Conservation (phyloP, 192 early-diverging fungal genomes). For the Coemansia sp. region DNA sequence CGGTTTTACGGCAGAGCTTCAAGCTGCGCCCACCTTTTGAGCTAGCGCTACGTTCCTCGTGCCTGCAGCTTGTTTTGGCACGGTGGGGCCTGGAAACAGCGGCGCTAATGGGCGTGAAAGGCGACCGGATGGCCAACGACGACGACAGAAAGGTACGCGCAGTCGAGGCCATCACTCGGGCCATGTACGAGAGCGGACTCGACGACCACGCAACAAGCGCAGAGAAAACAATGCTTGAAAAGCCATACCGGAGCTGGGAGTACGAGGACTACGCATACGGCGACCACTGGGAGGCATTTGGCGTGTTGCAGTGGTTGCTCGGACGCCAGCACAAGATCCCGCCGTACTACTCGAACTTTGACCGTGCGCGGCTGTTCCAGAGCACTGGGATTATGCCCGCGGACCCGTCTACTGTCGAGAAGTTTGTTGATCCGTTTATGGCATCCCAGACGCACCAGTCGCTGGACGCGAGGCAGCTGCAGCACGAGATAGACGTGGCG, state of each 20-base stretch:
- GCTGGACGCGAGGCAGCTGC: slow-evolving; percentile 27
- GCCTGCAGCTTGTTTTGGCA: slow-evolving; percentile 60
- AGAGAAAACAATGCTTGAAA: slow-evolving; percentile 55
- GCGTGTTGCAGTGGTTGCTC: slow-evolving; percentile 58
- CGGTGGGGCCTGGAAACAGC: slow-evolving; percentile 65
- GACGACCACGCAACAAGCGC: slow-evolving; percentile 36
- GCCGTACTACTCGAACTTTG: slow-evolving; percentile 57
- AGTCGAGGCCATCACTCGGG: slow-evolving; percentile 46
- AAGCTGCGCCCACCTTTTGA: slow-evolving; percentile 44
- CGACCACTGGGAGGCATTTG: slow-evolving; percentile 57
- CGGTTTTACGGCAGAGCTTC: slow-evolving; percentile 23
- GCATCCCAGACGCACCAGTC: slow-evolving; percentile 29
- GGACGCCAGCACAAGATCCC: slow-evolving; percentile 55
- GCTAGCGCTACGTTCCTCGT: slow-evolving; percentile 54
- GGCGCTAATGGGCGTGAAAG: slow-evolving; percentile 45
- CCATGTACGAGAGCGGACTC: slow-evolving; percentile 50
- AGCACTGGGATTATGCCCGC: slow-evolving; percentile 60
- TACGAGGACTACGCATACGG: slow-evolving; percentile 48
- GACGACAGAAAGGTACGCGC: slow-evolving; percentile 42
- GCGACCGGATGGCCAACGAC: slow-evolving; percentile 40
- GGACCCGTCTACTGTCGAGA: slow-evolving; percentile 55
- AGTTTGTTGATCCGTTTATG: slow-evolving; percentile 54
- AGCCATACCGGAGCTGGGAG: slow-evolving; percentile 51
- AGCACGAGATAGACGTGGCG: slow-evolving; percentile 43
- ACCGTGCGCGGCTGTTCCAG: slow-evolving; percentile 55